Conservation (phyloP, 1,284 basidiomycete genomes). For the Cryptococcus floricola region DNA sequence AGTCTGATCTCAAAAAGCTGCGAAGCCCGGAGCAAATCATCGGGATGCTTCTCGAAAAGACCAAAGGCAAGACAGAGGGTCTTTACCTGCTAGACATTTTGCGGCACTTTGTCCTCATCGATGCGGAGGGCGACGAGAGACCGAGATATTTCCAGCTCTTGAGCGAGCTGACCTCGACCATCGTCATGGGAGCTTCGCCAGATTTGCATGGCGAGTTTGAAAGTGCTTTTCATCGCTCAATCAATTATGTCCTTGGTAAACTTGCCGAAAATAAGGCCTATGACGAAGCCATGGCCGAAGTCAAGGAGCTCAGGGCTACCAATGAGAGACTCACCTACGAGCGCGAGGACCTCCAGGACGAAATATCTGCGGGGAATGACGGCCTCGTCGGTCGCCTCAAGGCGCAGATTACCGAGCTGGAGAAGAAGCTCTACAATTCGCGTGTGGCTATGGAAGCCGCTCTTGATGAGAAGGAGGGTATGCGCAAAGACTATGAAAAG, state of each 20-base stretch:
- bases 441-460: slow-evolving; percentile 71
- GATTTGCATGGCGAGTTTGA: slow-evolving; percentile 67
- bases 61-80: slow-evolving; percentile 65
- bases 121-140: slow-evolving; percentile 77
- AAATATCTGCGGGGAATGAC: slow-evolving; percentile 72
- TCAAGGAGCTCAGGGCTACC: slow-evolving; percentile 62
- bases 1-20: slow-evolving; percentile 71
- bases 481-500: slow-evolving; percentile 79
- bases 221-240: slow-evolving; percentile 80
- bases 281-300: slow-evolving; percentile 73
- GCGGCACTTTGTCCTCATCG: slow-evolving; percentile 87
- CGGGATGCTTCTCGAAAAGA: slow-evolving; percentile 69
- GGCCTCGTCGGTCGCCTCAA: slow-evolving; percentile 82
- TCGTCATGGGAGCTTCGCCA: slow-evolving; percentile 84
- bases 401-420: slow-evolving; percentile 64
- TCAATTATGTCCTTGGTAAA: slow-evolving; percentile 81
- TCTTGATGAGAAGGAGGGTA: slow-evolving; percentile 72
- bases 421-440: slow-evolving; percentile 74
- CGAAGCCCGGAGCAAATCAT: slow-evolving; percentile 82
- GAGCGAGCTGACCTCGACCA: slow-evolving; percentile 85
- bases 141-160: slow-evolving; percentile 89
- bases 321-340: slow-evolving; percentile 50
- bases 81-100: slow-evolving; percentile 88
- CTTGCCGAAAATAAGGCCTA: slow-evolving; percentile 88
- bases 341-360: slow-evolving; percentile 62